phyloP scores from a whole-genome alignment of 2,329 filamentous ascomycete species.

The Talaromyces sp. region DNA sequence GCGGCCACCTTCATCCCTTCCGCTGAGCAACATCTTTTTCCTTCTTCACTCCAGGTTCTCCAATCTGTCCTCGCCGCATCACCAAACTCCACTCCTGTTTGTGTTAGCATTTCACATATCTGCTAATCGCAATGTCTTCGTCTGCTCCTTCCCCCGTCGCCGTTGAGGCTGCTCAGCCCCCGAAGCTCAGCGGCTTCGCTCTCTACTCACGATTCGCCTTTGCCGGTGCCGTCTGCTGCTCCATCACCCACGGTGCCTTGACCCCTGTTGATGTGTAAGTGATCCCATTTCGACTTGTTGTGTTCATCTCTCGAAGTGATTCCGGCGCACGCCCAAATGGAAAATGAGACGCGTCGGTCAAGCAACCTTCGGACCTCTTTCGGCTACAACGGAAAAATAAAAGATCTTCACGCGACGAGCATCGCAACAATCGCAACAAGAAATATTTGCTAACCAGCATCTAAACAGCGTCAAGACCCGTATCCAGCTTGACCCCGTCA shows the following conservation, averaged over 20 bases:
- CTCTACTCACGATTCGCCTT: conserved; percentile 97
- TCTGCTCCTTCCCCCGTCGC: conserved; percentile 19
- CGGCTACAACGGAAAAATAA: not conserved
- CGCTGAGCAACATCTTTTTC: not conserved
- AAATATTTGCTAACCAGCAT: conserved; percentile 13
- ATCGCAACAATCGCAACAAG: not conserved
- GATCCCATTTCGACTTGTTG: not conserved
- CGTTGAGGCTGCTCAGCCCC: conserved; percentile 31
- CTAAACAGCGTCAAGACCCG: conserved; percentile 80
- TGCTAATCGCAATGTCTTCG: conserved; percentile 18
- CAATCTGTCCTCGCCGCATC: not conserved
- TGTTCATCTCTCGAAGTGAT: not conserved
- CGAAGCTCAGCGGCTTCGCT: conserved; percentile 56
- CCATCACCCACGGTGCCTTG: conserved; percentile 91
- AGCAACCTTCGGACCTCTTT: not conserved
- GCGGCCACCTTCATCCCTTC: not conserved
- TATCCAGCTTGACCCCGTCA: conserved; percentile 85
- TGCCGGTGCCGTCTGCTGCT: conserved; percentile 96
- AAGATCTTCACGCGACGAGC: conserved; percentile 8
- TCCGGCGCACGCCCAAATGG: not conserved
- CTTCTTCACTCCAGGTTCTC: not conserved
- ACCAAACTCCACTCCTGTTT: conserved; percentile 7
- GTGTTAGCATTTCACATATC: conserved; percentile 1
- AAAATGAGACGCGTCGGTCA: not conserved
- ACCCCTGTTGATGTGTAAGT: conserved; percentile 99